Evolutionary conservation across 1,284 basidiomycete species (phyloP).

Genomic region (Termitomyces sp.): DNA sequence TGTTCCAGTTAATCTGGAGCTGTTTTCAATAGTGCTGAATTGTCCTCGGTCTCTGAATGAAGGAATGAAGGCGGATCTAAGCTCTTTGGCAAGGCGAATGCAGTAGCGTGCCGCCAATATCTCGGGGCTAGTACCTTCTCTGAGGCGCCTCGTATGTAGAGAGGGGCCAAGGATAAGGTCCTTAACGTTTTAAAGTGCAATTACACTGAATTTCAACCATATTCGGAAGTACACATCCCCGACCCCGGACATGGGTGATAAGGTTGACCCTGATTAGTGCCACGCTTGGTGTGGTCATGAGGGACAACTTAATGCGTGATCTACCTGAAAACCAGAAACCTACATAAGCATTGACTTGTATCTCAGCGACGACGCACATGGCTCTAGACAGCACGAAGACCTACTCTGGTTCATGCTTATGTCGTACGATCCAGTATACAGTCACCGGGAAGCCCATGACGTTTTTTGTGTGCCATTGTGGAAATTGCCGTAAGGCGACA

Average conservation of each 20-base stretch:
- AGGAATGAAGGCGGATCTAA: not conserved
- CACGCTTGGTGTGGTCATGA: not conserved
- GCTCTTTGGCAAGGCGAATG: not conserved
- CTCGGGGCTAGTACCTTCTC: no score
- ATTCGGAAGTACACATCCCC: not conserved
- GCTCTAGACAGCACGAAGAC: conserved; percentile 3
- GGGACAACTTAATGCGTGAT: not conserved
- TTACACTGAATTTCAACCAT: not conserved
- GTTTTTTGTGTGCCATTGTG: conserved; percentile 30
- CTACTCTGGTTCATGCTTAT: conserved; percentile 26
- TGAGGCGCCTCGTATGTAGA: not conserved
- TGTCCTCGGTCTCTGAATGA: not conserved
- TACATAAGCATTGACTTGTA: not conserved
- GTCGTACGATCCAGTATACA: conserved; percentile 23
- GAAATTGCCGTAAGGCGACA: conserved; percentile 28
- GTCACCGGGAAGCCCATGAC: conserved; percentile 28
- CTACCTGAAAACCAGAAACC: not conserved
- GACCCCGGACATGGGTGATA: not conserved
- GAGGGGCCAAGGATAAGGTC: not conserved
- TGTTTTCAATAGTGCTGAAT: not conserved
- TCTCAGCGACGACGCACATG: not conserved
- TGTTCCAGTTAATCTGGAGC: not conserved
- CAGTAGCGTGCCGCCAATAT: not conserved
- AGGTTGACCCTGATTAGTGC: not conserved
- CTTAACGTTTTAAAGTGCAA: not conserved